Evolutionary conservation across 2,329 filamentous ascomycete genomes (phyloP).

Genomic region (Rhynchosporium secalis): DNA sequence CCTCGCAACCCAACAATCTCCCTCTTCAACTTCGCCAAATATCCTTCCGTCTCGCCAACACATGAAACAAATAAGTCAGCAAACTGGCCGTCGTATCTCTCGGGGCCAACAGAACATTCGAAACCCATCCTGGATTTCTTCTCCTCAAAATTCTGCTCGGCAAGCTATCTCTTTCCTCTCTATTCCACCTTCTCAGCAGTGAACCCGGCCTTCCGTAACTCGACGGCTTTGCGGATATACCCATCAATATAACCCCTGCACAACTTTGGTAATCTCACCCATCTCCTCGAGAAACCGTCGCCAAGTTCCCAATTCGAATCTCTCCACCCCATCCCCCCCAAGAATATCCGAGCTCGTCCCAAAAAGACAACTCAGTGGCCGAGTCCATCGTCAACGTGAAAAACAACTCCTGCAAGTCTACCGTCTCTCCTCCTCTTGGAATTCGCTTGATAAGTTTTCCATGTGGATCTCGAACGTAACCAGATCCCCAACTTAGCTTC

Average conservation of each 20-base stretch:
- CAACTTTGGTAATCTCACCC: slow-evolving; percentile 29
- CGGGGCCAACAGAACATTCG: slow-evolving; percentile 44
- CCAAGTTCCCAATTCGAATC: slow-evolving; percentile 35
- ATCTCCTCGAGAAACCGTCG: slow-evolving; percentile 33
- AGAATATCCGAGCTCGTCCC: slow-evolving; percentile 56
- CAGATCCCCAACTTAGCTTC: slow-evolving; percentile 50
- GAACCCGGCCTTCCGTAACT: slow-evolving; percentile 25
- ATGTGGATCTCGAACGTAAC: slow-evolving; percentile 62
- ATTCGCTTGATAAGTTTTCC: slow-evolving; percentile 58
- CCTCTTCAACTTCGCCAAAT: slow-evolving; percentile 40
- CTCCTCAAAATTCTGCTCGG: slow-evolving; percentile 46
- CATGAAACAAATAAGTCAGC: slow-evolving; percentile 41
- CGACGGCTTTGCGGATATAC: slow-evolving; percentile 35
- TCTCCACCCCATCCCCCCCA: slow-evolving; percentile 20
- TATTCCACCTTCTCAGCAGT: slow-evolving; percentile 23
- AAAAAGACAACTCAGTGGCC: slow-evolving; percentile 66
- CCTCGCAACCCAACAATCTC: slow-evolving; percentile 40
- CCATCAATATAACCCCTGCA: slow-evolving; percentile 34
- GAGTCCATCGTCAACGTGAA: slow-evolving; percentile 67
- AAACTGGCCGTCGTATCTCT: slow-evolving; percentile 46
- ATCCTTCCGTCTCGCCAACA: slow-evolving; percentile 35
- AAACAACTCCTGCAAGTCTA: slow-evolving; percentile 63
- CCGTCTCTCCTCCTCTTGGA: slow-evolving; percentile 51
- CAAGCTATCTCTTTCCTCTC: slow-evolving; percentile 42
- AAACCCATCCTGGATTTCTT: slow-evolving; percentile 43